These are phyloP conservation scores for Xerocomellus amylosporus DNA, from an alignment of 768 basidiomycete species.

Conservation along the genomic window DNA sequence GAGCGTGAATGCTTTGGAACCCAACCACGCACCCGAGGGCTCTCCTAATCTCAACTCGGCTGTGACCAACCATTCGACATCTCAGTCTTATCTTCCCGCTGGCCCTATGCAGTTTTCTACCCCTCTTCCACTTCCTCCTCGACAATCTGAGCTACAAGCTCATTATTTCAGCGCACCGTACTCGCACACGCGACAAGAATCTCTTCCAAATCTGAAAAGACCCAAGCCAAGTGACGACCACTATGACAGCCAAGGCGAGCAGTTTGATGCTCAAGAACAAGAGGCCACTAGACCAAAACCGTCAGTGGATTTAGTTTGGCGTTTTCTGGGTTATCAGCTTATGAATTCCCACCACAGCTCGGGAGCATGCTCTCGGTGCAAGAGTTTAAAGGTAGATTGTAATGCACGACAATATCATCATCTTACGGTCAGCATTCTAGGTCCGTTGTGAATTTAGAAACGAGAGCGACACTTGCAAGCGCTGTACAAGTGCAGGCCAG, in stretches of 20 bases:
- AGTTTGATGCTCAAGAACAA: slow-evolving; percentile 22
- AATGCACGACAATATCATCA: background rate
- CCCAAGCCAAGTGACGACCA: slow-evolving; percentile 19
- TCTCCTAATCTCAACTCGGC: slow-evolving; percentile 9
- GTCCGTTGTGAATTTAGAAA: slow-evolving; percentile 76
- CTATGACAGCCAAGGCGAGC: slow-evolving; percentile 16
- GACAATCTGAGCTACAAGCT: slow-evolving; percentile 30
- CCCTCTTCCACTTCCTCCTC: slow-evolving; percentile 27
- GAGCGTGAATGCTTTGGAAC: slow-evolving; percentile 6
- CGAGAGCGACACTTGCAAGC: slow-evolving; percentile 71
- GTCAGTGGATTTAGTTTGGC: slow-evolving; percentile 13
- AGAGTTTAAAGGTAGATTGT: slow-evolving; percentile 45
- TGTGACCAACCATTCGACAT: slow-evolving; percentile 1
- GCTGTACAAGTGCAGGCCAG: slow-evolving; percentile 66
- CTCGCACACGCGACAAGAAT: background rate
- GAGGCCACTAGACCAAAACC: slow-evolving; percentile 20
- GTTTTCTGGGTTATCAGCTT: background rate
- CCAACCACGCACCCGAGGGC: slow-evolving; percentile 13
- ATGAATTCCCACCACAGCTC: slow-evolving; percentile 26
- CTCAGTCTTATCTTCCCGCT: slow-evolving; percentile 18
- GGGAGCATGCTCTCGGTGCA: slow-evolving; percentile 74
- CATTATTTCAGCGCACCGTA: slow-evolving; percentile 19
- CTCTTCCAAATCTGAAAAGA: slow-evolving; percentile 17
- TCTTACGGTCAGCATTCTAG: slow-evolving; percentile 35
- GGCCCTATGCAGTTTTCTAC: slow-evolving; percentile 33